phyloP scores from a whole-genome alignment of 2,329 filamentous ascomycete species.

The Cylindrodendrum hubeiense region DNA sequence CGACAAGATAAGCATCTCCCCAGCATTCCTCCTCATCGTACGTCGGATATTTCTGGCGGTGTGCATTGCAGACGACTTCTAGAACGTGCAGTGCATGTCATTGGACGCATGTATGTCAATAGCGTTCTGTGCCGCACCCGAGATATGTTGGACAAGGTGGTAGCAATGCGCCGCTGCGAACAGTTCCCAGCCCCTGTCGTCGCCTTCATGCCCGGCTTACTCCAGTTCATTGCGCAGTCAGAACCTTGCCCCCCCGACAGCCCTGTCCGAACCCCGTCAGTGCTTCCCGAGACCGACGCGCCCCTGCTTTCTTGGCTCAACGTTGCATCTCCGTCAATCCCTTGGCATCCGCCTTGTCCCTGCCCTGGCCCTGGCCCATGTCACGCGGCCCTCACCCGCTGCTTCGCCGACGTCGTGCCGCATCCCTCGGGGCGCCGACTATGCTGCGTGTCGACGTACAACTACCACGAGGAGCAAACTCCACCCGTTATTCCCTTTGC shows the following conservation, averaged over 20 bases:
- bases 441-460: background rate
- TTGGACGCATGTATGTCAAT: too few species aligned
- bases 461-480: background rate
- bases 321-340: conserved; percentile 15
- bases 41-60: background rate
- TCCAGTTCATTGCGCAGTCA: background rate
- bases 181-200: background rate
- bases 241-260: background rate
- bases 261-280: background rate
- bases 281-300: background rate
- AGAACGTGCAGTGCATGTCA: background rate
- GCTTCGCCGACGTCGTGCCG: conserved; percentile 20
- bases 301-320: conserved; percentile 7
- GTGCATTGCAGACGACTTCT: background rate
- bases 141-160: background rate
- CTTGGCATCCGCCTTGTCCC: background rate
- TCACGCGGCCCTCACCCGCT: background rate
- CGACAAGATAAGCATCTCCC: too few species aligned
- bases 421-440: background rate
- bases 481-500: background rate
- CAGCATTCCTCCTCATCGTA: background rate
- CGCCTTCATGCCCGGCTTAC: background rate
- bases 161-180: background rate
- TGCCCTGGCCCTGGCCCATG: background rate
- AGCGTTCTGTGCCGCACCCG: background rate